phyloP scores from a whole-genome alignment of 768 basidiomycete genomes.

The Naganishia randhawae region DNA sequence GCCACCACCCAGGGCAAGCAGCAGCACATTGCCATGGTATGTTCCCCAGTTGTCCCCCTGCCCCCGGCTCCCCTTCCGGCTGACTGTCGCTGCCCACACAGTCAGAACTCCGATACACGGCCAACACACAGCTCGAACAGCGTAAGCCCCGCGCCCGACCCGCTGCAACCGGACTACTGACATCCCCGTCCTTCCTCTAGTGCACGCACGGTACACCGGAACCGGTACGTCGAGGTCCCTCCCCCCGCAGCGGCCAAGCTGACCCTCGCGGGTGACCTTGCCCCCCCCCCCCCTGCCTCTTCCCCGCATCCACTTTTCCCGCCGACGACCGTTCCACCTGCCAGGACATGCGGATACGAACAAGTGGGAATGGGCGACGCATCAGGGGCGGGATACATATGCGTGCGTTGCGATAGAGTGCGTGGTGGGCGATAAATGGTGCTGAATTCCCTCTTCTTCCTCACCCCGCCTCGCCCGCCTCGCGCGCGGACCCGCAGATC shows the following conservation, averaged over 20 bases:
- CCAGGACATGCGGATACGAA: conserved; percentile 94
- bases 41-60: background rate
- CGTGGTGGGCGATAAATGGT: background rate
- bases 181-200: conserved; percentile 53
- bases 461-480: background rate
- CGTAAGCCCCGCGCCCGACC: conserved; percentile 59
- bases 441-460: background rate
- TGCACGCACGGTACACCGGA: conserved; percentile 92
- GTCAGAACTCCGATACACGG: conserved; percentile 81
- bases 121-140: conserved; percentile 92
- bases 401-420: conserved; percentile 16
- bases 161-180: conserved; percentile 24
- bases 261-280: no score
- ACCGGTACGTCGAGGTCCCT: no score
- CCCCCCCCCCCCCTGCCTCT: no score
- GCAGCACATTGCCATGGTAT: no score
- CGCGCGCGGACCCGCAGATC: conserved; percentile 64
- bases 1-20: no score
- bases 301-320: no score
- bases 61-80: background rate
- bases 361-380: conserved; percentile 62
- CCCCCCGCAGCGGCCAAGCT: no score
- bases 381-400: conserved; percentile 31
- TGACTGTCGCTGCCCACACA: background rate
- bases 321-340: no score